Base-by-base conservation (phyloP, 495 filamentous ascomycete species). In the Hypoxylon rickii region DNA sequence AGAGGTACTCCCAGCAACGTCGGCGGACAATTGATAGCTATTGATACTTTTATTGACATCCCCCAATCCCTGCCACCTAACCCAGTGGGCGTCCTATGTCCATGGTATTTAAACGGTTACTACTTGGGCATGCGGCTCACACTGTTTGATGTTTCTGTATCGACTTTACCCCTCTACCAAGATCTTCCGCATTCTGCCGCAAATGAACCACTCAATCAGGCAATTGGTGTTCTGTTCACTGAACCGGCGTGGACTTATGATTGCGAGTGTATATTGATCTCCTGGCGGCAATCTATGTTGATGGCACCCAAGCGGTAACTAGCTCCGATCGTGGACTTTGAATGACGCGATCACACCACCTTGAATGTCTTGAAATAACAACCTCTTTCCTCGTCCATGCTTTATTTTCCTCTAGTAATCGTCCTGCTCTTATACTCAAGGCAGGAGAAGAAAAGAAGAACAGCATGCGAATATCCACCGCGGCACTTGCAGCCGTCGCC, bases 131-230 rank as follows among this genome's bases (percentile, higher is more conserved):
- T 56, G 47, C 58, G 37, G 29, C 31, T 44, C 22, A 37, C 17
- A 21, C 22, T 16, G 42, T 32, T n/a, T n/a, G 29, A 26, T 18
- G 1, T 51, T 34, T 19, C n/a, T 8, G 20, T 26, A 0, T 39
- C 49, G 44, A 44, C 20, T 58, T 55, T 59, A 64, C 40, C 61
- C 55, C 29, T 16, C 36, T 36, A 36, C 26, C n/a, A n/a, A 60
- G 55, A 64, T 84, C 79, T 61, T 45, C 37, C 44, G 57, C 56
- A 67, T 67, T 67, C 62, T 65, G 55, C 65, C 65, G 61, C 42
- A 68, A 60, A 59, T 55, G 51, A 55, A 51, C 13, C 34, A 38
- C 51, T 22, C 21, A 66, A 61, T 61, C 44, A 52, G 58, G 53
- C 58, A 61, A 43, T 56, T 41, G 17, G 43, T 8, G 32, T 16